Evolutionary conservation across 352 stramenopile genomes (phyloP), one percentile per base, ranked within the genome.

Genomic region (Phytophthora megakarya): DNA sequence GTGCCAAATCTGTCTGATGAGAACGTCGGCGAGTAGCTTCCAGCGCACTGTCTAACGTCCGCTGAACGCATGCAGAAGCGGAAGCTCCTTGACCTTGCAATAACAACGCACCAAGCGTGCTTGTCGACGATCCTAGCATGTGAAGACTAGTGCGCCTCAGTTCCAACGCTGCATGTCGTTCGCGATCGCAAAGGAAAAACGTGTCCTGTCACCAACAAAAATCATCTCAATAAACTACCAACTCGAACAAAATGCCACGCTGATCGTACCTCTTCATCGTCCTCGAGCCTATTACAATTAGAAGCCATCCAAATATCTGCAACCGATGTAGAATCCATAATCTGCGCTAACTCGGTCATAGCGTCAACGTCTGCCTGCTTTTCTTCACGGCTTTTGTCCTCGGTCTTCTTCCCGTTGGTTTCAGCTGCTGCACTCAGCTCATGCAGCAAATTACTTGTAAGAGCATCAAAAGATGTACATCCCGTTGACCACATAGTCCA

Each of bases 391-490:
- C 22, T 75, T 50, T 81, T 82, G 44, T 80, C 73, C n/a, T 76
- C 75, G 3, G 19, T 5, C 13, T 65, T 62, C 22, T 57, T 42
- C 13, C 16, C 51, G 5, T 74, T 54, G 1, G 37, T 38, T 38
- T 67, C 57, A 37, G 28, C 37, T n/a, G 48, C 52, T 45, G 43
- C 62, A 22, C 44, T 58, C 33, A 92, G 48, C 40, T 81, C 77
- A 9, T 21, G 19, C 15, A 92, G 46, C 39, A 90, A 72, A 49
- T 88, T 92, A 61, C 77, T 89, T 13, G 67, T 65, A n/a, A 88
- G 19, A 40, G 85, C 60, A 56, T 92, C 83, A 37, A 90, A 88
- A 9, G 70, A 80, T 18, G 79, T 72, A 32, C 33, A 23, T 5
- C 63, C 54, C 35, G 64, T 61, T 19, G 64, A 64, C 68, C 70